phyloP scores from a whole-genome alignment of 2,329 filamentous ascomycete species.

The Colletotrichum sublineola region DNA sequence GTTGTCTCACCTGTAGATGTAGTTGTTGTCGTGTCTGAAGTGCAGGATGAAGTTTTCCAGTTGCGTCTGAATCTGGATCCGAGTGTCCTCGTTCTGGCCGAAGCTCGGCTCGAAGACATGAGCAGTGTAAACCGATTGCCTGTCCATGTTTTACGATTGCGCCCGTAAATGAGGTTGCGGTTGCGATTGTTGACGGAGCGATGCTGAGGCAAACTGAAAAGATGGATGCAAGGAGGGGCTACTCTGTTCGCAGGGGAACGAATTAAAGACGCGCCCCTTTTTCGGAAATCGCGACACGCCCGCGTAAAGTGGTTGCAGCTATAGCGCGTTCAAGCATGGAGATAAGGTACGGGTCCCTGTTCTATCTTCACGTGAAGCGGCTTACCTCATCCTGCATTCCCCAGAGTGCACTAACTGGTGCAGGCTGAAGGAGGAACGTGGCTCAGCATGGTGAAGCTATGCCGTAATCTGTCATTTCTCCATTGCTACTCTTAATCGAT shows the following conservation, averaged over 20 bases:
- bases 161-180: not conserved
- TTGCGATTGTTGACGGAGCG: constrained; percentile 22
- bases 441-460: constrained; percentile 36
- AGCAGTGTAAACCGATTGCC: constrained; percentile 86
- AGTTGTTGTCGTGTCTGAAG: constrained; percentile 93
- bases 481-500: constrained; percentile 6
- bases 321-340: not conserved
- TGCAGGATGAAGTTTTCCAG: constrained; percentile 93
- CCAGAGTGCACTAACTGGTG: constrained; percentile 12
- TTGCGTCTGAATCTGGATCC: constrained; percentile 80
- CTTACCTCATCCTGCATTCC: constrained; percentile 26
- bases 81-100: constrained; percentile 76
- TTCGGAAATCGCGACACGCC: constrained; percentile 7
- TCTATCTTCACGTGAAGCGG: constrained; percentile 33
- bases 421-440: constrained; percentile 25
- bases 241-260: constrained; percentile 30
- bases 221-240: constrained; percentile 40
- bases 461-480: constrained; percentile 25
- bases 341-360: not conserved
- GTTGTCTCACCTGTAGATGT: constrained; percentile 85
- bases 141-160: constrained; percentile 74
- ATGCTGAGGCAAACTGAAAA: constrained; percentile 37
- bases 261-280: constrained; percentile 35
- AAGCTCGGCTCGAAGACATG: constrained; percentile 81
- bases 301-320: constrained; percentile 41